These are phyloP conservation scores for Fagus crenata DNA, from an alignment of 306 rosid species.

Conservation along the genomic window DNA sequence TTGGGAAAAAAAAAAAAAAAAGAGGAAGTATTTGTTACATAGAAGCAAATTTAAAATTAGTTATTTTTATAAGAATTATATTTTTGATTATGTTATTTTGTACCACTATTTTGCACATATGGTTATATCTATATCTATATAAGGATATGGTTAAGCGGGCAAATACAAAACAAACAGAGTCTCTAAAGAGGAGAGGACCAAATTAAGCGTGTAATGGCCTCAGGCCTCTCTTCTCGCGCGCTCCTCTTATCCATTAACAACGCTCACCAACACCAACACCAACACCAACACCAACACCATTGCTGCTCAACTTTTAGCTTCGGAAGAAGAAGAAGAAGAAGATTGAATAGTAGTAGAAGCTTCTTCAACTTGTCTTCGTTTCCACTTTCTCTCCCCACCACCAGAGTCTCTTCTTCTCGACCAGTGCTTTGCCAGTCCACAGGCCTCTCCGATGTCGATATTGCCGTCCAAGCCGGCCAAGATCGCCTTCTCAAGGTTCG, in stretches of 20 bases:
- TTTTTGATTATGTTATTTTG: too few species aligned
- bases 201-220: slow-evolving; percentile 51
- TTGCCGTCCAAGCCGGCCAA: slow-evolving; percentile 48
- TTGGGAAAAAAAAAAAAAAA: too few species aligned
- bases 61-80: too few species aligned
- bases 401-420: slow-evolving; percentile 20
- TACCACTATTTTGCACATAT: too few species aligned
- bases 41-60: too few species aligned
- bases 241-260: slow-evolving; percentile 69
- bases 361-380: slow-evolving; percentile 14
- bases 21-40: too few species aligned
- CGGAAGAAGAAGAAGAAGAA: slow-evolving; percentile 23
- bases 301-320: slow-evolving; percentile 5
- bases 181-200: neutral
- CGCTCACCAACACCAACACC: slow-evolving; percentile 1
- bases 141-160: too few species aligned
- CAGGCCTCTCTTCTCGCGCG: slow-evolving; percentile 52
- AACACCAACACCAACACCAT: slow-evolving; percentile 13
- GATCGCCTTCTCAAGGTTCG: slow-evolving; percentile 71
- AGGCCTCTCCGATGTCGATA: slow-evolving; percentile 32
- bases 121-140: too few species aligned
- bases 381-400: slow-evolving; percentile 3
- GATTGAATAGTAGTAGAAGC: neutral
- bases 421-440: slow-evolving; percentile 38
- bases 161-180: too few species aligned